phyloP scores from a whole-genome alignment of 805 yeast species.

The Candida montana region DNA sequence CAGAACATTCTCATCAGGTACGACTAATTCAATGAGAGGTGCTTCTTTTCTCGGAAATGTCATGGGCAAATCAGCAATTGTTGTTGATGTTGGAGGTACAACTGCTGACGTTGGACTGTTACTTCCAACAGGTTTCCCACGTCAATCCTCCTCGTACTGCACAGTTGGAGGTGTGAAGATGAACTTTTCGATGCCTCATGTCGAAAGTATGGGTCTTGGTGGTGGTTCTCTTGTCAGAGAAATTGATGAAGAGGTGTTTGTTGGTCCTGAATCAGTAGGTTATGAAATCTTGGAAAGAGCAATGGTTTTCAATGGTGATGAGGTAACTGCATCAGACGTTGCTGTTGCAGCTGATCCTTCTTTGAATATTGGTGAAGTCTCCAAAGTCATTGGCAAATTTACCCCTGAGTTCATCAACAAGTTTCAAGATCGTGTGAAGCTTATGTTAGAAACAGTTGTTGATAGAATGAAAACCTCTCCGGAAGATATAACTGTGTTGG shows the following conservation, averaged over 20 bases:
- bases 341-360: slow-evolving; percentile 23
- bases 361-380: slow-evolving; percentile 5
- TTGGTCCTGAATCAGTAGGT: slow-evolving; percentile 50
- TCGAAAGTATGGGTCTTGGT: slow-evolving; percentile 45
- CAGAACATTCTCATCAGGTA: slow-evolving; percentile 44
- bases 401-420: slow-evolving; percentile 12
- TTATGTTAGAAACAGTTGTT: slow-evolving; percentile 29
- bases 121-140: slow-evolving; percentile 41
- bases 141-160: slow-evolving; percentile 40
- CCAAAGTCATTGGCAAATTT: slow-evolving; percentile 22
- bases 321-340: slow-evolving; percentile 36
- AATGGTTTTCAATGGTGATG: slow-evolving; percentile 38
- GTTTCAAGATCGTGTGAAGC: slow-evolving; percentile 12
- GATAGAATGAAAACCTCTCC: slow-evolving; percentile 44
- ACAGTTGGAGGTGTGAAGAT: slow-evolving; percentile 43
- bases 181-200: slow-evolving; percentile 47
- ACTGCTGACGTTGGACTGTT: slow-evolving; percentile 45
- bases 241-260: slow-evolving; percentile 22
- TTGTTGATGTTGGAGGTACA: slow-evolving; percentile 47
- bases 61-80: slow-evolving; percentile 29
- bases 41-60: slow-evolving; percentile 35
- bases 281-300: slow-evolving; percentile 29
- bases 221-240: slow-evolving; percentile 44
- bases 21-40: slow-evolving; percentile 46
- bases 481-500: slow-evolving; percentile 37